phyloP scores from a whole-genome alignment of 768 basidiomycete genomes.

The Termitomyces sp. region DNA sequence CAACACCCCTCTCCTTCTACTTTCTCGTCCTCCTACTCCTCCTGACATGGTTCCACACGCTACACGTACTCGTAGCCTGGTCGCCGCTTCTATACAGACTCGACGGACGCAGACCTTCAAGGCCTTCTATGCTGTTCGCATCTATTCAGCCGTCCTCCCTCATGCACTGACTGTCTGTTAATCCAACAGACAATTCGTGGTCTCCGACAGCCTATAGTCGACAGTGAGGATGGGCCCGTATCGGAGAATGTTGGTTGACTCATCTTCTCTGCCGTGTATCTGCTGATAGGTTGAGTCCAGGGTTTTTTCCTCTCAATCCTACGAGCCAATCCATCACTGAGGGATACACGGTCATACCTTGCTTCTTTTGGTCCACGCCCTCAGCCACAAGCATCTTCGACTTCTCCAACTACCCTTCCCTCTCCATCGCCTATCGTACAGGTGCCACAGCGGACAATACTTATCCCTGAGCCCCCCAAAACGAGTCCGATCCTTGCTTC shows the following conservation, averaged over 20 bases:
- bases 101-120: conserved; percentile 41
- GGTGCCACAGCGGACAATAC: conserved; percentile 31
- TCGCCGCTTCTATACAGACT: conserved; percentile 31
- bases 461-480: conserved; percentile 36
- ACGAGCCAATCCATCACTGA: conserved; percentile 84
- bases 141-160: background rate
- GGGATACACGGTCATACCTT: conserved; percentile 89
- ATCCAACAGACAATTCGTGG: conserved; percentile 40
- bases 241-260: conserved; percentile 50
- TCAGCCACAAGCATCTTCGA: conserved; percentile 28
- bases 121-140: conserved; percentile 57
- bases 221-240: conserved; percentile 38
- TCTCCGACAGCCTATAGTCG: conserved; percentile 32
- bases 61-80: conserved; percentile 30
- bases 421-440: conserved; percentile 28
- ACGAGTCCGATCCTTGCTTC: conserved; percentile 61
- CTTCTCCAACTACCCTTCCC: conserved; percentile 23
- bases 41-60: conserved; percentile 37
- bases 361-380: conserved; percentile 84
- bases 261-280: conserved; percentile 11
- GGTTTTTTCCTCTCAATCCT: conserved; percentile 97
- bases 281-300: conserved; percentile 39
- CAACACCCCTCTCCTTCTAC: conserved; percentile 23
- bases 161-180: conserved; percentile 13
- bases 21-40: conserved; percentile 12